Conservation (phyloP, 2,329 filamentous ascomycete genomes). For the Alternaria postmessia region DNA sequence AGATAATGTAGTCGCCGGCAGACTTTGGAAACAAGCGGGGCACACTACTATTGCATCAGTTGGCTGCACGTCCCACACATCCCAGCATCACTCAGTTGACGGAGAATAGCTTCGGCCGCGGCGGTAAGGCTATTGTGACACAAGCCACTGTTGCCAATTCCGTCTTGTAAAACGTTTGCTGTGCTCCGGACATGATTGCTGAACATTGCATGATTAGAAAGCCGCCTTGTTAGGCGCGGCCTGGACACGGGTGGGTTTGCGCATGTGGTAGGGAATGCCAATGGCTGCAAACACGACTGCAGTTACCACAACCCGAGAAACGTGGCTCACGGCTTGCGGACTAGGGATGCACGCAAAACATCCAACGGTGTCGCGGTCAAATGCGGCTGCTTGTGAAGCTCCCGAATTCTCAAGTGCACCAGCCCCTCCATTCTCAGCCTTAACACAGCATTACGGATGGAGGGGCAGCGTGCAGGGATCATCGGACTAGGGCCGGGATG, state of each 20-base stretch:
- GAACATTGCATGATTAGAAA: conserved; percentile 19
- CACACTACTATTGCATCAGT: conserved; percentile 39
- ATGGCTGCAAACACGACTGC: background rate
- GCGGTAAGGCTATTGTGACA: conserved; percentile 29
- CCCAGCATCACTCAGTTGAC: conserved; percentile 14
- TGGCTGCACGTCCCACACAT: conserved; percentile 30
- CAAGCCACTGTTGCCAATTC: conserved; percentile 26
- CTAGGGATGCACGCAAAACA: conserved; percentile 3
- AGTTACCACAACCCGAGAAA: background rate
- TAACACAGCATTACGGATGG: conserved; percentile 25
- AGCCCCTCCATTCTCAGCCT: conserved; percentile 29
- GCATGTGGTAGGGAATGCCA: background rate
- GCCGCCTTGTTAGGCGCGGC: conserved; percentile 2
- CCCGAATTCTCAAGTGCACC: background rate
- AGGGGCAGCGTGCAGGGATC: conserved; percentile 24
- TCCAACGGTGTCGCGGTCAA: conserved; percentile 21
- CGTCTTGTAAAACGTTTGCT: conserved; percentile 15
- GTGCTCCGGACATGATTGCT: conserved; percentile 15
- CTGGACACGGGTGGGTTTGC: conserved; percentile 4
- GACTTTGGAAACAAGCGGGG: conserved; percentile 45
- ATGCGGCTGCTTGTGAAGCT: conserved; percentile 17
- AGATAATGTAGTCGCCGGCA: conserved; percentile 48
- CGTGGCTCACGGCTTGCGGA: background rate
- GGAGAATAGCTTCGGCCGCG: conserved; percentile 38
- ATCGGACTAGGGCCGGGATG: conserved; percentile 11